Conservation (phyloP, 352 stramenopile genomes). For the Globisporangium camurandrum region DNA sequence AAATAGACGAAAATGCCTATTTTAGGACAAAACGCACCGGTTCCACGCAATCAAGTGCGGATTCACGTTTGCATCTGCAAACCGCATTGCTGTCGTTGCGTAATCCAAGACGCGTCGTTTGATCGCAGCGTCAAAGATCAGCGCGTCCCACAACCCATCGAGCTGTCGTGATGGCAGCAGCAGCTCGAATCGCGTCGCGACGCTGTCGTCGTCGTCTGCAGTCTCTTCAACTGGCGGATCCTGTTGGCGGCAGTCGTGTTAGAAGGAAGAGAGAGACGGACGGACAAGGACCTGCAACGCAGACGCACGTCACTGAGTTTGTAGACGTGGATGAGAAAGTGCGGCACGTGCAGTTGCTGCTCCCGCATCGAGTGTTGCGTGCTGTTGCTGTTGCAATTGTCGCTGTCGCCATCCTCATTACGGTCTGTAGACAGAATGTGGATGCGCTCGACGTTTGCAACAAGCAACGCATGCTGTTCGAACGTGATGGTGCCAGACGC, state of each 20-base stretch:
- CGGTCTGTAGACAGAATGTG: neutral
- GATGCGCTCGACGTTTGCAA: slow-evolving; percentile 23
- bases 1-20: no score
- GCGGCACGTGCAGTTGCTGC: no score
- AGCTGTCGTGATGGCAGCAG: slow-evolving; percentile 57
- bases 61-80: slow-evolving; percentile 81
- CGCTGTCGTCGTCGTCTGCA: slow-evolving; percentile 70
- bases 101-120: slow-evolving; percentile 86
- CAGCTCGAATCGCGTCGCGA: slow-evolving; percentile 73
- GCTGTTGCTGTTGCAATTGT: neutral
- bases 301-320: slow-evolving; percentile 54
- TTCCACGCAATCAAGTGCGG: slow-evolving; percentile 90
- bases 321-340: slow-evolving; percentile 63
- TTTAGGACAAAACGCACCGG: slow-evolving; percentile 20
- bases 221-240: slow-evolving; percentile 66
- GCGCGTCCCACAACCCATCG: slow-evolving; percentile 73
- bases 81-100: slow-evolving; percentile 86
- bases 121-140: slow-evolving; percentile 78
- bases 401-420: slow-evolving; percentile 8
- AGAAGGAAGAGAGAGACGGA: no score
- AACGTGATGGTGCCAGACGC: slow-evolving; percentile 25
- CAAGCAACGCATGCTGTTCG: slow-evolving; percentile 14
- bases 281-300: no score
- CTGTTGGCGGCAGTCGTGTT: slow-evolving; percentile 22
- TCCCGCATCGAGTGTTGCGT: slow-evolving; percentile 14